Evolutionary conservation across 305 asterid species (phyloP).

Genomic region (Stenogyne calaminthoides): DNA sequence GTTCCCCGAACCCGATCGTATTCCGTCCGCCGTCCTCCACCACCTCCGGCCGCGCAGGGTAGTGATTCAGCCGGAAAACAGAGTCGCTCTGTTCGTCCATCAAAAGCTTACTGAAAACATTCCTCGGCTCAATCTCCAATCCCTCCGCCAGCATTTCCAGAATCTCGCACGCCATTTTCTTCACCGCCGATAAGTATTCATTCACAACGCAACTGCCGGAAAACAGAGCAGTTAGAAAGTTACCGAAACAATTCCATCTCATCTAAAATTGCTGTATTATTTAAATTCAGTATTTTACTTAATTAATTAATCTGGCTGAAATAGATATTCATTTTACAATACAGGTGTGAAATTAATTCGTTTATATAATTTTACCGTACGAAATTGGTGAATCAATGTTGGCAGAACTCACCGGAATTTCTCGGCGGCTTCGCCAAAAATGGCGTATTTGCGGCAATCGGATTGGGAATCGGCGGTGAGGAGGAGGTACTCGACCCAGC

Average conservation of each 20-base stretch:
- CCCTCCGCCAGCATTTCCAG: slow-evolving; percentile 77
- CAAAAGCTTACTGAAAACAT: slow-evolving; percentile 65
- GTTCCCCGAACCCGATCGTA: slow-evolving; percentile 72
- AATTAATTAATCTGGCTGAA: too few relatives aligned
- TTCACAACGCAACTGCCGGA: slow-evolving; percentile 56
- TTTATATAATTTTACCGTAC: too few relatives aligned
- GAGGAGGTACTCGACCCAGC: slow-evolving; percentile 72
- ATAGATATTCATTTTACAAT: too few relatives aligned
- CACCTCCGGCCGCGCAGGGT: slow-evolving; percentile 61
- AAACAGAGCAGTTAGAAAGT: too few relatives aligned
- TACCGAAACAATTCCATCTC: too few relatives aligned
- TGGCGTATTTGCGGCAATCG: slow-evolving; percentile 43
- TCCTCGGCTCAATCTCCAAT: slow-evolving; percentile 47
- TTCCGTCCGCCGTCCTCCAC: slow-evolving; percentile 34
- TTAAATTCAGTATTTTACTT: too few relatives aligned
- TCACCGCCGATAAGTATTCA: slow-evolving; percentile 58
- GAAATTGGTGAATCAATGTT: too few relatives aligned
- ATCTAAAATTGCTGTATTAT: too few relatives aligned
- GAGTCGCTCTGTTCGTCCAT: slow-evolving; percentile 91
- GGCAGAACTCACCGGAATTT: slow-evolving; percentile 44
- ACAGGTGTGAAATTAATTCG: too few relatives aligned
- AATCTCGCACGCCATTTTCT: slow-evolving; percentile 72
- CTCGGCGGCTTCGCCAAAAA: slow-evolving; percentile 60
- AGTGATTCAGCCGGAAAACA: slow-evolving; percentile 74
- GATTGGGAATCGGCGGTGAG: slow-evolving; percentile 46